Conservation (phyloP, 2,329 filamentous ascomycete species). For the Monascus ruber region DNA sequence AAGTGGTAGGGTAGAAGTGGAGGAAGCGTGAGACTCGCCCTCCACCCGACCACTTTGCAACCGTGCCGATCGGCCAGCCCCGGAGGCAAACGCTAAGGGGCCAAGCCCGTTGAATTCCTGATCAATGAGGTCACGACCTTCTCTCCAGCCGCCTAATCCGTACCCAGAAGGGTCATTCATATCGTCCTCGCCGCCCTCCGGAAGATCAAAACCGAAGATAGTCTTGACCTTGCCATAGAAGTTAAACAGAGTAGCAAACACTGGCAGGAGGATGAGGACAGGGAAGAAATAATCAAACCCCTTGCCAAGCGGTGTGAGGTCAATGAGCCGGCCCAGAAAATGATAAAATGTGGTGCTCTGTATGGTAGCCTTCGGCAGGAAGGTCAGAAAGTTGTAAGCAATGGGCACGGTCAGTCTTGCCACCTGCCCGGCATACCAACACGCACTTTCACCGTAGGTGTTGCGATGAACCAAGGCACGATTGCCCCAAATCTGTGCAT, state of each 20-base stretch:
- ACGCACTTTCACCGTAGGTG: slow-evolving; percentile 84
- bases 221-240: slow-evolving; percentile 73
- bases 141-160: slow-evolving; percentile 76
- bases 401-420: slow-evolving; percentile 87
- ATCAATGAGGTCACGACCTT: slow-evolving; percentile 82
- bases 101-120: slow-evolving; percentile 60
- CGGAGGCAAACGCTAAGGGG: slow-evolving; percentile 32
- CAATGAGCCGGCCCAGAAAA: slow-evolving; percentile 73
- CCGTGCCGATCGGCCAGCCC: slow-evolving; percentile 18
- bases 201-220: slow-evolving; percentile 64
- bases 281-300: slow-evolving; percentile 87
- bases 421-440: slow-evolving; percentile 90
- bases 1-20: slow-evolving; percentile 23
- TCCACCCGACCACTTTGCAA: slow-evolving; percentile 10
- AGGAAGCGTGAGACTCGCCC: slow-evolving; percentile 13
- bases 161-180: slow-evolving; percentile 51
- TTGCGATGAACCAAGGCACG: slow-evolving; percentile 80
- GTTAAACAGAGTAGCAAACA: slow-evolving; percentile 76
- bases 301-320: slow-evolving; percentile 67
- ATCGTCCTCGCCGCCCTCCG: slow-evolving; percentile 64
- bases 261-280: slow-evolving; percentile 73
- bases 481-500: slow-evolving; percentile 96
- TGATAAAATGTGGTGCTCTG: slow-evolving; percentile 70
- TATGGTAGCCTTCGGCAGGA: slow-evolving; percentile 63
- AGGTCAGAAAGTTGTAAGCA: slow-evolving; percentile 92